Percentiles rank a stretch among this genome's conserved stretches.
Evolutionary conservation across 2,329 filamentous ascomycete species (phyloP).

Genomic region (Colletotrichum euphorbiae): DNA sequence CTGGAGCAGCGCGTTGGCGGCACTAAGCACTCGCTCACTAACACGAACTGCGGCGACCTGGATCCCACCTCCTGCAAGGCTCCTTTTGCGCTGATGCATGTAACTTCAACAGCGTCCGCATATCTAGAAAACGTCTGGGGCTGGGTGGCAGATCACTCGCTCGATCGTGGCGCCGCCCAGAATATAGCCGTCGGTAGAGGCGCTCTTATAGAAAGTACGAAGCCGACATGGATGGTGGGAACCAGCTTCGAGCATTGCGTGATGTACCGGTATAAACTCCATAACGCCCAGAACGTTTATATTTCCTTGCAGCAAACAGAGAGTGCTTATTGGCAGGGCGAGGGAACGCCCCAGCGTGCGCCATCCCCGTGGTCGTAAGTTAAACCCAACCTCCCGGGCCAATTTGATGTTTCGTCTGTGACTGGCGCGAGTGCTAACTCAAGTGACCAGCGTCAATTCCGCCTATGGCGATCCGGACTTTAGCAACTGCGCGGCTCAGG

Average conservation of each 20-base stretch:
- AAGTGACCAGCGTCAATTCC: constrained; percentile 35
- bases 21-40: constrained; percentile 52
- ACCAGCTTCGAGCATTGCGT: constrained; percentile 63
- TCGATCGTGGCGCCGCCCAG: constrained; percentile 56
- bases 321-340: constrained; percentile 56
- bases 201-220: constrained; percentile 57
- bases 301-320: constrained; percentile 59
- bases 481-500: constrained; percentile 41
- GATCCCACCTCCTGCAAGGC: constrained; percentile 57
- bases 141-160: constrained; percentile 60
- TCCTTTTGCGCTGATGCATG: constrained; percentile 61
- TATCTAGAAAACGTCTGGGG: constrained; percentile 68
- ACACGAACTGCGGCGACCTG: constrained; percentile 50
- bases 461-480: constrained; percentile 42
- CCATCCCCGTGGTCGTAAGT: constrained; percentile 53
- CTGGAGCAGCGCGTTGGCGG: constrained; percentile 62
- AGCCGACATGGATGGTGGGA: constrained; percentile 65
- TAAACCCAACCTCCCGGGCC: constrained; percentile 10
- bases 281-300: constrained; percentile 57
- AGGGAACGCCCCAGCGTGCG: constrained; percentile 47
- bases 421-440: constrained; percentile 43
- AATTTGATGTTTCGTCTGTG: constrained; percentile 46
- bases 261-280: constrained; percentile 65
- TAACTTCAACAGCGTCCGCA: constrained; percentile 57
- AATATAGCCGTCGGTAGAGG: constrained; percentile 61